Evolutionary conservation across 345 rosid species (phyloP).

Genomic region (Eucalyptus caleyi): DNA sequence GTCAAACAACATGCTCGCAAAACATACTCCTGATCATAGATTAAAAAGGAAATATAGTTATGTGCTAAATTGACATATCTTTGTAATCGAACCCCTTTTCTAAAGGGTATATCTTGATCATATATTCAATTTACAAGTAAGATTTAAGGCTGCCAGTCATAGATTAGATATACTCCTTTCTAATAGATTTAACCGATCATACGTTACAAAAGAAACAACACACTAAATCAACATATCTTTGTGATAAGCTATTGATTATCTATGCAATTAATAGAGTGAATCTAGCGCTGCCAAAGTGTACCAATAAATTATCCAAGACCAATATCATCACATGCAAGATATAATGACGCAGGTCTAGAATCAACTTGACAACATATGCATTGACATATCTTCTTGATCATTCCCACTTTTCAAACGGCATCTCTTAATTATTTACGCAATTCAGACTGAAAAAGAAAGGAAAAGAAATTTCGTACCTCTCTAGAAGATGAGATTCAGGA

Average conservation of each 20-base stretch:
- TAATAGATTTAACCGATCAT: background rate
- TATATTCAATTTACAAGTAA: background rate
- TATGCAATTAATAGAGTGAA: constrained; percentile 35
- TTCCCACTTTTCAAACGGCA: no score
- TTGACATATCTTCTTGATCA: no score
- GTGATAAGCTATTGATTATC: constrained; percentile 25
- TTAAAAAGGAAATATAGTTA: background rate
- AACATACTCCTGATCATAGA: background rate
- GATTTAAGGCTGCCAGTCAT: background rate
- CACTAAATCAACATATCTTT: background rate
- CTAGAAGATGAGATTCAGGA: no score
- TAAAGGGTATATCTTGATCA: background rate
- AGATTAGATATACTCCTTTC: background rate
- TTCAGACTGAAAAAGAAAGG: no score
- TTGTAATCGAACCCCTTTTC: background rate
- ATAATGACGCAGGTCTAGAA: background rate
- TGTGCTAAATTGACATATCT: background rate
- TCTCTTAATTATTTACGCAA: no score
- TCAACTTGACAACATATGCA: background rate
- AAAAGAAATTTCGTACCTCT: no score
- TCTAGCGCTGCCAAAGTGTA: background rate
- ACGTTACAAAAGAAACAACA: background rate
- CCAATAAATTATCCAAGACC: background rate
- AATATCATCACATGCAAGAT: background rate
- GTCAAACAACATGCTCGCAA: background rate